These are phyloP conservation scores for Hyphopichia homilentoma DNA, from an alignment of 805 yeast species.

Conservation along the genomic window DNA sequence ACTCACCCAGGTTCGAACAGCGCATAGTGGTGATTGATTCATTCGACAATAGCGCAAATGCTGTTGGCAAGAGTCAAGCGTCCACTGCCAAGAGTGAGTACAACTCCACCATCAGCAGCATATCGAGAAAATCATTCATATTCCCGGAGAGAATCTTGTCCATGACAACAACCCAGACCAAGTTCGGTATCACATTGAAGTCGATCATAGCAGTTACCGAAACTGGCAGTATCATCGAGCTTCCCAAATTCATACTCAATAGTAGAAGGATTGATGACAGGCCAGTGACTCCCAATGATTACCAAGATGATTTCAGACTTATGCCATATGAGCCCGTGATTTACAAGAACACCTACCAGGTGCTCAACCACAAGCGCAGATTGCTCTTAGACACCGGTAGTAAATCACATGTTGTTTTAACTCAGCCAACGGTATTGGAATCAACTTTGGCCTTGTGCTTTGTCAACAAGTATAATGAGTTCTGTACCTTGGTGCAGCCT, in stretches of 20 bases:
- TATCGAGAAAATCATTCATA: constrained; percentile 53
- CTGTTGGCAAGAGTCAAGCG: no score
- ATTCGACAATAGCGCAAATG: constrained; percentile 52
- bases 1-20: constrained; percentile 44
- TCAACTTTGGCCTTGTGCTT: constrained; percentile 73
- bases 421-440: constrained; percentile 63
- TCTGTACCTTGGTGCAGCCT: constrained; percentile 75
- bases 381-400: constrained; percentile 14
- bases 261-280: constrained; percentile 65
- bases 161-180: constrained; percentile 44
- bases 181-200: constrained; percentile 64
- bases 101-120: constrained; percentile 40
- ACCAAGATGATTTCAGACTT: constrained; percentile 52
- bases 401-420: constrained; percentile 19
- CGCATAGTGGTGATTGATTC: constrained; percentile 72
- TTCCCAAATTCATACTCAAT: constrained; percentile 70
- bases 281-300: constrained; percentile 48
- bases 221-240: constrained; percentile 57
- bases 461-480: constrained; percentile 58
- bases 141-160: constrained; percentile 56
- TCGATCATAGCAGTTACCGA: constrained; percentile 57
- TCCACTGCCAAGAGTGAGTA: constrained; percentile 10
- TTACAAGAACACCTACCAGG: constrained; percentile 31
- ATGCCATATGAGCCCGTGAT: constrained; percentile 65
- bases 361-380: constrained; percentile 35